Percentiles rank a stretch among this genome's conserved stretches.
phyloP scores from a whole-genome alignment of 495 filamentous ascomycete species.

The Venustampulla echinocandica region DNA sequence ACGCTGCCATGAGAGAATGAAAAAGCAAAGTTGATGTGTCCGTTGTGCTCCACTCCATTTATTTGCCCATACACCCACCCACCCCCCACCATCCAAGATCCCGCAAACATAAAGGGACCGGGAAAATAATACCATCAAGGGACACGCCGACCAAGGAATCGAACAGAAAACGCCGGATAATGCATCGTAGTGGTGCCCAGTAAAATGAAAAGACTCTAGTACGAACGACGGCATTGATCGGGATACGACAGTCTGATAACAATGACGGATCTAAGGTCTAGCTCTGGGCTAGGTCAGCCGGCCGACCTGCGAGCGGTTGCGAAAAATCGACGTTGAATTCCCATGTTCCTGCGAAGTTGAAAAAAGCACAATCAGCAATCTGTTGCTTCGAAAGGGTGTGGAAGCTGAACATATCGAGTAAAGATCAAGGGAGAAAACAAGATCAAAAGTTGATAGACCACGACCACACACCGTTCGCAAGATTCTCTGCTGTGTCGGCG shows the following conservation, averaged over 20 bases:
- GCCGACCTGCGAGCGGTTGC: slow-evolving; percentile 1
- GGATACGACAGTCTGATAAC: not conserved
- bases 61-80: not conserved
- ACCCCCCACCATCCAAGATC: not conserved
- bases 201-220: not conserved
- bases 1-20: not conserved
- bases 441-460: slow-evolving; percentile 24
- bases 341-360: slow-evolving; percentile 28
- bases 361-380: slow-evolving; percentile 14
- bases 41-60: not conserved
- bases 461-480: slow-evolving; percentile 67
- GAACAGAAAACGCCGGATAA: not conserved
- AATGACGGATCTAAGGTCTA: not conserved
- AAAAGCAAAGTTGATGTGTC: not conserved
- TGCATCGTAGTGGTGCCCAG: not conserved
- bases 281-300: not conserved
- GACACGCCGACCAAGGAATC: too few species aligned
- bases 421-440: slow-evolving; percentile 19
- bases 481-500: slow-evolving; percentile 82
- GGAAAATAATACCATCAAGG: too few species aligned
- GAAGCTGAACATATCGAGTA: slow-evolving; percentile 16
- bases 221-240: not conserved
- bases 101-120: not conserved
- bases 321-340: slow-evolving; percentile 27
- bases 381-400: slow-evolving; percentile 6